Evolutionary conservation across 371 early-diverging fungal species (phyloP), one percentile per base, ranked within the genome.

Genomic region (Cokeromyces recurvatus): DNA sequence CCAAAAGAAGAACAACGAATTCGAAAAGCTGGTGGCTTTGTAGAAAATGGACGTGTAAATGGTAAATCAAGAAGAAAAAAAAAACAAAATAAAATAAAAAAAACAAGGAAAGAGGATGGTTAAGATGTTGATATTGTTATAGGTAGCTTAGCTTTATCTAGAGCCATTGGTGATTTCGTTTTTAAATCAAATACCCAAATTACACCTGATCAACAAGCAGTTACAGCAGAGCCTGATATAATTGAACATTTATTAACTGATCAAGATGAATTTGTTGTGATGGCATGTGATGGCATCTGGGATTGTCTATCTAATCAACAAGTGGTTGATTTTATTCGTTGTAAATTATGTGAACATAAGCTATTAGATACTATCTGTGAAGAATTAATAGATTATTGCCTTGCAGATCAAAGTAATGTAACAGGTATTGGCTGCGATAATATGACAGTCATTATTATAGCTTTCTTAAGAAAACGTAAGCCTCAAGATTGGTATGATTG

Each of bases 271-370:
- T 95, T 94, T 66, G 57, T 94, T 29, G 87, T 95, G 15, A 41
- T 96, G 24, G 97, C 95, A 5, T 95, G 97, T 65, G 97, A 96
- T 73, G 97, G 96, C 27, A 94, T 93, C 51, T 96, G 96, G 96
- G 96, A 96, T 65, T 91, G 92, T 71, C 76, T 94, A 77, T 71
- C 72, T 4, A 89, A 86, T 55, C 90, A 93, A 57, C 79, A 91
- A 52, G 94, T 89, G 9, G 74, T 89, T 42, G 81, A 84, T 39
- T 92, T 82, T 71, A 79, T 95, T 25, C 81, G 88, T 23, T 49
- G 65, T 37, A 62, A 71, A 48, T 59, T 95, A 42, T 55, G 54
- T 11, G 62, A 80, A 24, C 64, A 69, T 36, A 46, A 63, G 27
- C 57, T 62, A 19, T 68, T 94, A 11, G 63, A 45, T 34, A 62